Conservation (phyloP, 345 rosid genomes). For the Abelmoschus esculentus region DNA sequence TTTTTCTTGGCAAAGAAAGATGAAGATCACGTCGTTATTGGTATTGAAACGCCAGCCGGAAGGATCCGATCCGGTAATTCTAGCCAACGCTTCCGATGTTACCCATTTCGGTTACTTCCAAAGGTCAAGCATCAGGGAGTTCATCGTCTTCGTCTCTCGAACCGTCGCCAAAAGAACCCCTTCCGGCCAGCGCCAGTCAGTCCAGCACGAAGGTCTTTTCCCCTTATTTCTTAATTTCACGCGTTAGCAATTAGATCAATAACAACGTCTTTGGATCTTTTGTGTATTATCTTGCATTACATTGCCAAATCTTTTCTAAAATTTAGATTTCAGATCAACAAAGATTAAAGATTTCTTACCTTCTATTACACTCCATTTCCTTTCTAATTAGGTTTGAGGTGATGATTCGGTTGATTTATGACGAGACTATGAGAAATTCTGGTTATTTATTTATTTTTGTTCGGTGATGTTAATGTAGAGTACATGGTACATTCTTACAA, state of each 20-base stretch:
- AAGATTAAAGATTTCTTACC: too few species aligned
- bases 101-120: conserved; percentile 90
- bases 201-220: conserved; percentile 74
- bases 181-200: conserved; percentile 86
- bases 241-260: background rate
- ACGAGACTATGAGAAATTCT: background rate
- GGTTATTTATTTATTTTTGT: background rate
- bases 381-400: background rate
- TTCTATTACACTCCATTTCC: background rate
- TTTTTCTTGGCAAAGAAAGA: conserved; percentile 8
- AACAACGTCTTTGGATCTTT: background rate
- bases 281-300: background rate
- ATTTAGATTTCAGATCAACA: too few species aligned
- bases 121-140: conserved; percentile 77
- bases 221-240: background rate
- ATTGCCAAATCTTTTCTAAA: background rate
- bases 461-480: conserved; percentile 36
- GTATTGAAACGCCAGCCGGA: conserved; percentile 67
- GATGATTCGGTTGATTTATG: too few species aligned
- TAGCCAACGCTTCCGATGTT: conserved; percentile 67
- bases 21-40: conserved; percentile 95
- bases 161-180: conserved; percentile 94
- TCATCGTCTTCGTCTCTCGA: conserved; percentile 77
- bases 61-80: conserved; percentile 59
- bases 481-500: conserved; percentile 92